phyloP scores from a whole-genome alignment of 805 yeast genomes.

The Hanseniaspora nectarophila region DNA sequence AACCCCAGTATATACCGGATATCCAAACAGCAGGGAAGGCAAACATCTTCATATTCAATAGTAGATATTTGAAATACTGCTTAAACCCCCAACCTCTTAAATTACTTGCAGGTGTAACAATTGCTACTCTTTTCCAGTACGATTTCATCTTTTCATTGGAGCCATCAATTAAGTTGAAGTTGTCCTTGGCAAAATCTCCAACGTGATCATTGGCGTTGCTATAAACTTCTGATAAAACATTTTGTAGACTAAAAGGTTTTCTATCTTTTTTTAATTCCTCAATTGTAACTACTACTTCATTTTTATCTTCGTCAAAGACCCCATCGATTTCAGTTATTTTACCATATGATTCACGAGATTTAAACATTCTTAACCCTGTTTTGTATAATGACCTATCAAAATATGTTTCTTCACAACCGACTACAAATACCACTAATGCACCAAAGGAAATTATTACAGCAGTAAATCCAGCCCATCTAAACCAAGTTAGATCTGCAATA shows the following conservation, averaged over 20 bases:
- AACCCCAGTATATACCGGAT: conserved; percentile 68
- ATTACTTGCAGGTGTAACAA: conserved; percentile 48
- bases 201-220: conserved; percentile 17
- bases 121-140: conserved; percentile 37
- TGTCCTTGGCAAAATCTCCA: background rate
- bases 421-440: conserved; percentile 40
- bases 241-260: background rate
- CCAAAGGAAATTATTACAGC: conserved; percentile 55
- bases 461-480: conserved; percentile 69
- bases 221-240: conserved; percentile 14
- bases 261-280: background rate
- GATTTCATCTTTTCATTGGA: conserved; percentile 33
- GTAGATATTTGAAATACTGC: conserved; percentile 47
- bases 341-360: conserved; percentile 13
- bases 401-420: conserved; percentile 60
- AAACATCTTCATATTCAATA: conserved; percentile 43
- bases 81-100: conserved; percentile 52
- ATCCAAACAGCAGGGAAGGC: conserved; percentile 53
- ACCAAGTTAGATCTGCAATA: conserved; percentile 46
- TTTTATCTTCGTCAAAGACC: background rate
- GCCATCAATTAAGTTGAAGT: conserved; percentile 28
- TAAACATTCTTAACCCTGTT: conserved; percentile 23
- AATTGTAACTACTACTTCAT: background rate
- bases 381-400: conserved; percentile 43
- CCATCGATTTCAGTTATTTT: background rate